Base-by-base conservation (phyloP, 108 stramenopile genomes). In the Thalassiosira profunda region DNA sequence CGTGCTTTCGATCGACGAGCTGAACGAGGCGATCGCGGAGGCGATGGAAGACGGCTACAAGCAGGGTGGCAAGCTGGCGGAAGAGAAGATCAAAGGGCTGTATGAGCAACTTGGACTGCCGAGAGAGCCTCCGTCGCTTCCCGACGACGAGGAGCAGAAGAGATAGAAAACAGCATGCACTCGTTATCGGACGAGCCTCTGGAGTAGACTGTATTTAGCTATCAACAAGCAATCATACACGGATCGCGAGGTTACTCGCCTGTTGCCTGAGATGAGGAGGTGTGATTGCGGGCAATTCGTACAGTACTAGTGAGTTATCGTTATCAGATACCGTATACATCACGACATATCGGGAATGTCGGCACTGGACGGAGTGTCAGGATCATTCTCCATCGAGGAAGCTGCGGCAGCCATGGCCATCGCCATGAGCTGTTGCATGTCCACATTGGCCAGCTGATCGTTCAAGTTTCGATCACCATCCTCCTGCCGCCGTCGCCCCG, bases 61-160 rank as follows among this genome's bases (percentile, higher is more conserved):
- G 30, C 45, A 37, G 25, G 67, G 77, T 66, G 58, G 58, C 5
- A 58, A 59, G 43, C 3, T 71, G 21, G 71, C 67, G 77, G 77
- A 66, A n/a, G 70, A 79, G 23, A 70, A 60, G 23, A 65, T 79
- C 36, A 47, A 37, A 20, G 34, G 42, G 35, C 58, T 79, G 70
- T 71, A 71, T 38, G 77, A 79, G 43, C 77, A 79, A 46, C 48
- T 79, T 34, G 77, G 77, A 28, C 61, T 79, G 63, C 58, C 77
- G 0, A 74, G 41, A 33, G 63, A 74, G 30, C 62, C 62, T 31
- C 62, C 26, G 31, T 63, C 62, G n/a, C 23, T 63, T 2, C 41
- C 29, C 31, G 26, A 25, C 11, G 42, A 44, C 31, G 29, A 61
- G 26, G 33, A 26, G 60, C 33, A 61, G 43, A 49, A 2, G 18